A percentile compares a stretch with the other conserved stretches of the same genome.
These are phyloP conservation scores for Rhododendron simsii DNA, from an alignment of 148 eudicot genomes.

Conservation along the genomic window DNA sequence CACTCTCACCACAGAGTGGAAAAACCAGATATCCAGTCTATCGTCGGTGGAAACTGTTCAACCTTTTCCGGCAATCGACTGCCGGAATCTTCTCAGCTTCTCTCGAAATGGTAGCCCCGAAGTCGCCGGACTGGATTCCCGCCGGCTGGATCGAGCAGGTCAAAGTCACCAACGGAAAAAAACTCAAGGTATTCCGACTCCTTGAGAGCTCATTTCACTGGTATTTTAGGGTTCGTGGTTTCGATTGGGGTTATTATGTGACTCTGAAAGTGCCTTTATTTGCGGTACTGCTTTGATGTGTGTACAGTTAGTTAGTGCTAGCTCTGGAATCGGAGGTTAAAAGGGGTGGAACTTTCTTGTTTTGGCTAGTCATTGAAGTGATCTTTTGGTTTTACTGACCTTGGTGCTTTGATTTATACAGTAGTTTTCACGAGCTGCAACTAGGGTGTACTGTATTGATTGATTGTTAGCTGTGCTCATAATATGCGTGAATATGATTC, in stretches of 20 bases:
- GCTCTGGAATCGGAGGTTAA: neutral
- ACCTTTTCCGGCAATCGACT: neutral
- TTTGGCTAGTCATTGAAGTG: neutral
- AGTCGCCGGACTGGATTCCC: conserved; percentile 38
- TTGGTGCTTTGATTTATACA: neutral
- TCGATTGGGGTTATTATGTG: neutral
- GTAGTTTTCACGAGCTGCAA: neutral
- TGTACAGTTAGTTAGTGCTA: neutral
- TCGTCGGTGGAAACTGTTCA: neutral
- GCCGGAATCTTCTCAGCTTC: conserved; percentile 3
- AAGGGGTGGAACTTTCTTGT: neutral
- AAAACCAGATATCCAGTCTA: neutral
- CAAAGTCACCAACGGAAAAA: conserved; percentile 25
- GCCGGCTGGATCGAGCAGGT: conserved; percentile 45
- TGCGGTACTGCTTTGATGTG: neutral
- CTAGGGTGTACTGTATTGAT: neutral
- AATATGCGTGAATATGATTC: neutral
- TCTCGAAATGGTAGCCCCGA: conserved; percentile 29
- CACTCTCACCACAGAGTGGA: neutral
- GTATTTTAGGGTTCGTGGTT: neutral
- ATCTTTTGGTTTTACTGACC: neutral
- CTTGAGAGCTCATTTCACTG: neutral
- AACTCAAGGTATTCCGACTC: conserved; percentile 29
- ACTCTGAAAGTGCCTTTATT: neutral
- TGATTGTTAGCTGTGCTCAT: neutral